Evolutionary conservation across 306 rosid genomes (phyloP), one percentile per base, ranked within the genome.

Genomic region (Alnus glutinosa): DNA sequence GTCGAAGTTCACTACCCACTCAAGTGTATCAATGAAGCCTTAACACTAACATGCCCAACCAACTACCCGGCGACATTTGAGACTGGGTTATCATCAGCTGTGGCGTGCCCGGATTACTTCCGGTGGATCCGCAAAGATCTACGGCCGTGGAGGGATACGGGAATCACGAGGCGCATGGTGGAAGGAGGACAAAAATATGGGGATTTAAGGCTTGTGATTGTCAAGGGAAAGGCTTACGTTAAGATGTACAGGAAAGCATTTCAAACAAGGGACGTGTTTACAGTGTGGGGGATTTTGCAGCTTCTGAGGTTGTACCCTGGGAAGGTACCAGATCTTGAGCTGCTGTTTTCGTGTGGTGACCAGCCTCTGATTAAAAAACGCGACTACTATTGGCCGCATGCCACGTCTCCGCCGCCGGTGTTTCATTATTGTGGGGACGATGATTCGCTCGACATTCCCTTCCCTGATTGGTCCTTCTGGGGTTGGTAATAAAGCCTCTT

Each of bases 381-480:
- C 0, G 5, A 19, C 28, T 81, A 62, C 2, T 36, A 69, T 64
- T 85, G 77, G 11, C 49, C 75, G 13, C 2, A 71, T 8, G 50
- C 34, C 16, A 50, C 9, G 32, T 55, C 66, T 55, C 81, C 83
- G 16, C 91, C 91, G 8, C 89, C 91, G 3, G 4, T 88, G 18
- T 88, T 88, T 70, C 91, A 86, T 77, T 88, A 86, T 2, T 83
- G 91, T 82, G 88, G 80, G 28, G 70, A 84, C 0, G 68, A 81
- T 3, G 13, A 73, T 13, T 51, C 85, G 1, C 59, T 74, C 32
- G 91, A 88, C 23, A 86, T 88, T 67, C 88, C 82, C 39, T 86
- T 88, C 71, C 91, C 91, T 47, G 91, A 88, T 1, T 88, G 91
- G 91, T 42, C 86, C 80, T 88, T 83, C 85, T 88, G 89, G 91